phyloP scores from a whole-genome alignment of 2,329 filamentous ascomycete genomes.

The Emergomyces pasteurianus region DNA sequence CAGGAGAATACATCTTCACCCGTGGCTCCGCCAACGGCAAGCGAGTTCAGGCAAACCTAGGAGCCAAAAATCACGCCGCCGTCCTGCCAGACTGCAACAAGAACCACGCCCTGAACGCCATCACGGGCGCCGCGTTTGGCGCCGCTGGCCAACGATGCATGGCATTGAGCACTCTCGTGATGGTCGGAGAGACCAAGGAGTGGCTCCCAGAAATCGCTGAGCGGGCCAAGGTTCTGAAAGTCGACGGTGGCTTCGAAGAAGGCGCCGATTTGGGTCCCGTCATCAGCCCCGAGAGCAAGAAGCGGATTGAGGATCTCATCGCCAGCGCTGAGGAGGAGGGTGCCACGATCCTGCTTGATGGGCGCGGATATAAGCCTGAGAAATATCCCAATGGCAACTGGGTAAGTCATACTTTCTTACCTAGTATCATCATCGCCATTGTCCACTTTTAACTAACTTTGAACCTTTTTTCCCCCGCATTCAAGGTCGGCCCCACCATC shows the following conservation, averaged over 20 bases:
- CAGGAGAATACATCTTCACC: constrained; percentile 56
- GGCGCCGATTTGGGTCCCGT: constrained; percentile 51
- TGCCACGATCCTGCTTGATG: constrained; percentile 52
- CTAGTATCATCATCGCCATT: neutral
- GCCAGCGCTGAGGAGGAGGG: constrained; percentile 50
- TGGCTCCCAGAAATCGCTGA: constrained; percentile 53
- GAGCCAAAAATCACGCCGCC: constrained; percentile 59
- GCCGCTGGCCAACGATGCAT: constrained; percentile 59
- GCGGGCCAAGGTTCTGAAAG: constrained; percentile 46
- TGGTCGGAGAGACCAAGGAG: constrained; percentile 53
- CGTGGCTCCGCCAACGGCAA: constrained; percentile 59
- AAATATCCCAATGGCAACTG: constrained; percentile 58
- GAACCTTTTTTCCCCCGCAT: neutral
- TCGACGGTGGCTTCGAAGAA: constrained; percentile 50
- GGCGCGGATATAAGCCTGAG: constrained; percentile 47
- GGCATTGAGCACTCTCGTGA: constrained; percentile 54
- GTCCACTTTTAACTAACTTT: neutral
- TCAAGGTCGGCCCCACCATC: constrained; percentile 49
- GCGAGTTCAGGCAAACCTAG: constrained; percentile 57
- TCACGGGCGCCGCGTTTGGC: constrained; percentile 55
- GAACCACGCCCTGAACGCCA: constrained; percentile 55
- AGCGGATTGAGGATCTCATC: constrained; percentile 52
- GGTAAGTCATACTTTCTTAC: constrained; percentile 33
- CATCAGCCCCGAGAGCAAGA: constrained; percentile 51
- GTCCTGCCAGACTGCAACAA: constrained; percentile 58